phyloP scores from a whole-genome alignment of 202 grass and related monocot species.

The Brachypodium distachyon region DNA sequence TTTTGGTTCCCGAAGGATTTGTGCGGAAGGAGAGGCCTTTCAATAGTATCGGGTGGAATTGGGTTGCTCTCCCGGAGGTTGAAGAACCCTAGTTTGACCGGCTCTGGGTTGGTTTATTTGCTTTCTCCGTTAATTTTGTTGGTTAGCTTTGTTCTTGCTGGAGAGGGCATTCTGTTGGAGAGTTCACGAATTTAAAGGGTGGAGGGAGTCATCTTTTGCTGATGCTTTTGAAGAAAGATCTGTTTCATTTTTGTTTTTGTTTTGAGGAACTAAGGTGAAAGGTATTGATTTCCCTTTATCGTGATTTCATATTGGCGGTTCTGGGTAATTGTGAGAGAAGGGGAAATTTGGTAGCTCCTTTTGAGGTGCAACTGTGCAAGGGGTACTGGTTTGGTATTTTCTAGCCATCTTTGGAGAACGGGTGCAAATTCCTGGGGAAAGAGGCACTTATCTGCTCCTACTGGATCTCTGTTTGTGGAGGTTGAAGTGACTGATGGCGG shows the following conservation, averaged over 20 bases:
- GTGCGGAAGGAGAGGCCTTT: not conserved
- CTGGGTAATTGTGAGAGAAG: not conserved
- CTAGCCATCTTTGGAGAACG: not conserved
- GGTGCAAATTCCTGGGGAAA: not conserved
- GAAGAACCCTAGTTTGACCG: not conserved
- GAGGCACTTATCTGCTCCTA: not conserved
- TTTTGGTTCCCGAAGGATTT: not conserved
- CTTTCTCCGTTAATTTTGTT: not conserved
- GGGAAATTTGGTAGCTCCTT: not conserved
- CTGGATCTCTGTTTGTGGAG: not conserved
- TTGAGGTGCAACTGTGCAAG: not conserved
- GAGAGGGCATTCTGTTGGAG: not conserved
- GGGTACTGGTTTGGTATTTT: not conserved
- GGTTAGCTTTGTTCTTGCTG: not conserved
- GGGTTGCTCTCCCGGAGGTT: not conserved
- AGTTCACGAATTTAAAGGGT: not conserved
- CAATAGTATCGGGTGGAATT: not conserved
- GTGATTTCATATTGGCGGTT: not conserved
- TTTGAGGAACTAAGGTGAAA: not conserved
- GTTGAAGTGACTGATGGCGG: slow-evolving; percentile 9
- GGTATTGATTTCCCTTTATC: not conserved
- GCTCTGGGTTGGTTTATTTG: not conserved
- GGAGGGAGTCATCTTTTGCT: not conserved
- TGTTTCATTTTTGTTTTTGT: not conserved
- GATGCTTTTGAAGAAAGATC: not conserved